Evolutionary conservation across 441 rosid species (phyloP).

Genomic region (Erodium moschatum): DNA sequence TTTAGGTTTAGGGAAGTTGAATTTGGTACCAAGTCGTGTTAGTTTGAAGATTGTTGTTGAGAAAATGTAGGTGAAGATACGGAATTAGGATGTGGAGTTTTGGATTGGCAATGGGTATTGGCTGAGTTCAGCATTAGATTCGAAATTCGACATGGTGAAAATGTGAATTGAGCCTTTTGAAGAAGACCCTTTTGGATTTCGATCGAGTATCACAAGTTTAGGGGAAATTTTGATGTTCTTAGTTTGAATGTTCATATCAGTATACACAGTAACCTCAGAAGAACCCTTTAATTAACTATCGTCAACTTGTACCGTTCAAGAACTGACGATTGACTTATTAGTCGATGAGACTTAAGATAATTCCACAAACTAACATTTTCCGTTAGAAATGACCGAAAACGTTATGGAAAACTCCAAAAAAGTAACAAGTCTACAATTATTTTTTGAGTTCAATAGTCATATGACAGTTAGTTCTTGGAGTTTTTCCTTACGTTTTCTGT

Average conservation of each 20-base stretch:
- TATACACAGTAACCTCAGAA: not conserved
- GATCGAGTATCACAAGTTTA: not conserved
- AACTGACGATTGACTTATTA: too few relatives aligned
- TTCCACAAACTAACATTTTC: too few relatives aligned
- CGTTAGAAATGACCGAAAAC: too few relatives aligned
- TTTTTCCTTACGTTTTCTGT: too few relatives aligned
- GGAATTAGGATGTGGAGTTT: not conserved
- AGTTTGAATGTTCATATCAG: not conserved
- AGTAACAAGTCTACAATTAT: too few relatives aligned
- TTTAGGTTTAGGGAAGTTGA: not conserved
- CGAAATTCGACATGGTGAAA: not conserved
- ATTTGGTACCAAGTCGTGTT: not conserved
- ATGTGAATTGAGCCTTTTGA: not conserved
- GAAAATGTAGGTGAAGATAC: not conserved
- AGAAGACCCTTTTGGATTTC: not conserved
- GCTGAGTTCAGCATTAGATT: not conserved
- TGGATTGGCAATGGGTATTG: not conserved
- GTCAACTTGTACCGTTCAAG: too few relatives aligned
- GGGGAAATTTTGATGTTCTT: not conserved
- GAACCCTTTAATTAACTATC: not conserved
- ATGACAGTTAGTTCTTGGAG: too few relatives aligned
- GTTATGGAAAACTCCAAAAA: too few relatives aligned
- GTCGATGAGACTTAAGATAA: too few relatives aligned
- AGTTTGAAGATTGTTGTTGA: not conserved
- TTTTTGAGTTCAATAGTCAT: too few relatives aligned